Percentiles rank a stretch among this genome's conserved stretches.
Evolutionary conservation across 1,139 yeast species (phyloP).

Genomic region (Scheffersomyces parashehatae): DNA sequence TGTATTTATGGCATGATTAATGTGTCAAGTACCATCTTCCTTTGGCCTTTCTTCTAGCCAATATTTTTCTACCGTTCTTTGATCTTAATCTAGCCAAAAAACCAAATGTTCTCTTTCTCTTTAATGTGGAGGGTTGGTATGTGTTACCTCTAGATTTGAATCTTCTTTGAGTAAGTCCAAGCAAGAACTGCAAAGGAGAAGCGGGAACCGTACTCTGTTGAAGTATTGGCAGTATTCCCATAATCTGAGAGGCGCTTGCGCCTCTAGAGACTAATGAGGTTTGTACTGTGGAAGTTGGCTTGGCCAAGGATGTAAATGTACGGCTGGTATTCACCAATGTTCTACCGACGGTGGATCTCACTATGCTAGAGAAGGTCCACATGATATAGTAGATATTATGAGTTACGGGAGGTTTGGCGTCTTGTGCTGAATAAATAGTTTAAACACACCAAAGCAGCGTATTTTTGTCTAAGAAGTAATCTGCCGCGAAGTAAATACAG

Average conservation of each 20-base stretch:
- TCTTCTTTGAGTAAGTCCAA: constrained; percentile 57
- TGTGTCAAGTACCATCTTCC: constrained; percentile 95
- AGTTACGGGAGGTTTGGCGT: no score
- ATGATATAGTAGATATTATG: constrained; percentile 2
- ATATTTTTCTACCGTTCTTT: constrained; percentile 76
- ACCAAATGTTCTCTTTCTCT: constrained; percentile 88
- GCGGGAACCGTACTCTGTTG: constrained; percentile 7
- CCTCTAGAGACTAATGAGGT: constrained; percentile 1
- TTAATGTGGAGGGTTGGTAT: constrained; percentile 88
- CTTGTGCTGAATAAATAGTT: no score
- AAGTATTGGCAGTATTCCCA: constrained; percentile 2
- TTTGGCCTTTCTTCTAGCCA: constrained; percentile 78
- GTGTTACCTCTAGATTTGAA: constrained; percentile 92
- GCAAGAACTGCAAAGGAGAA: constrained; percentile 24
- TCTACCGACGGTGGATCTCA: constrained; percentile 7
- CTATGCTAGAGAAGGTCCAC: constrained; percentile 8
- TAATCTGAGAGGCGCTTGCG: background rate
- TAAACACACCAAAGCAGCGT: no score
- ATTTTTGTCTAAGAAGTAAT: no score
- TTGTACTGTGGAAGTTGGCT: constrained; percentile 12
- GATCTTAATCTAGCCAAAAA: constrained; percentile 84
- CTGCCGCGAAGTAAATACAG: no score
- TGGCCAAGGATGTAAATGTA: constrained; percentile 17
- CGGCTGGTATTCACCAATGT: constrained; percentile 9
- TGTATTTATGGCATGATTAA: constrained; percentile 24